These are phyloP conservation scores for Kwoniella botswanensis DNA, from an alignment of 768 basidiomycete genomes.

Conservation along the genomic window DNA sequence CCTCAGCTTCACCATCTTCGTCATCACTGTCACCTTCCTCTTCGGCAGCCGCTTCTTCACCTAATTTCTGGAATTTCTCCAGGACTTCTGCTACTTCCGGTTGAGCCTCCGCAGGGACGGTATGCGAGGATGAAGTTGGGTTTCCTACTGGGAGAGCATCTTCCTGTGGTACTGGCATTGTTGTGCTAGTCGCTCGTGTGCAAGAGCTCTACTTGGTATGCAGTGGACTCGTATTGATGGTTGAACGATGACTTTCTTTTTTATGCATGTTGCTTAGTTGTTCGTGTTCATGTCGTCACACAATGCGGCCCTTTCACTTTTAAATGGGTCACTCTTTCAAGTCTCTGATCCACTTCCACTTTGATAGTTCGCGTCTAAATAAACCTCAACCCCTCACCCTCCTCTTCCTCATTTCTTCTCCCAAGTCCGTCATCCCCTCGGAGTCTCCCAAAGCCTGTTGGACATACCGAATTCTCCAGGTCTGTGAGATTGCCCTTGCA, in stretches of 20 bases:
- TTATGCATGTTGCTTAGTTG: constrained; percentile 3
- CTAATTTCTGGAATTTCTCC: constrained; percentile 48
- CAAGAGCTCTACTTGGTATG: too few relatives aligned
- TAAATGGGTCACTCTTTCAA: constrained; percentile 1
- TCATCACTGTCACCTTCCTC: constrained; percentile 45
- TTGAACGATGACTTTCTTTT: background rate
- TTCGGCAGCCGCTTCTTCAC: constrained; percentile 41
- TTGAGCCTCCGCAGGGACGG: constrained; percentile 17
- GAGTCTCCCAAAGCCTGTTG: background rate
- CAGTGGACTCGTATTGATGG: background rate
- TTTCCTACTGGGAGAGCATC: constrained; percentile 34
- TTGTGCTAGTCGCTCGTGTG: constrained; percentile 3
- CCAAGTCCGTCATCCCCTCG: background rate
- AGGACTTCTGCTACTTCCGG: constrained; percentile 41
- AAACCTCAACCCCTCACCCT: background rate
- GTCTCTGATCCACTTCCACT: background rate
- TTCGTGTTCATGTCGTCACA: background rate
- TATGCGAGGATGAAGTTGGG: constrained; percentile 28
- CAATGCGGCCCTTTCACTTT: background rate
- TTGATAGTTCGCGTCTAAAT: background rate
- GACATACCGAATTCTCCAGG: background rate
- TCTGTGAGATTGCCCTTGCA: background rate
- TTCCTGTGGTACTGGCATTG: constrained; percentile 44
- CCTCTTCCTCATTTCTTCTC: background rate
- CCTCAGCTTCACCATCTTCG: constrained; percentile 39